Conservation (phyloP, 805 yeast species). For the Zygoascus biomembranicola region DNA sequence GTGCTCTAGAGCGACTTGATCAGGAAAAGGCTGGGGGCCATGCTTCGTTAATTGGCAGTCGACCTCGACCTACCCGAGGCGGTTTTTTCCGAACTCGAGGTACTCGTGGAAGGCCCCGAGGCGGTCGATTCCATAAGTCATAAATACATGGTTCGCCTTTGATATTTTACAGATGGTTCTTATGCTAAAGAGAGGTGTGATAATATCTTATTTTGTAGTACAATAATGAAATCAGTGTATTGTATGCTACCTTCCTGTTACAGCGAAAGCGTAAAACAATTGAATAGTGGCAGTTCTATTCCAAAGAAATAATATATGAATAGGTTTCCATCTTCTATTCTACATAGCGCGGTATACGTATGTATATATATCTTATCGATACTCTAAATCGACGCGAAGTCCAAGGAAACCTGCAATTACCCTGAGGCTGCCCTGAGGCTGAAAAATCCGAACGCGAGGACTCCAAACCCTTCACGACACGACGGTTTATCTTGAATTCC, state of each 20-base stretch:
- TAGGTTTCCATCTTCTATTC: no score
- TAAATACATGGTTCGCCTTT: no score
- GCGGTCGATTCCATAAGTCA: constrained; percentile 4
- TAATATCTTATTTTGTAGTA: neutral
- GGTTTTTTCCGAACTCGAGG: constrained; percentile 5
- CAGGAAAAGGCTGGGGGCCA: constrained; percentile 24
- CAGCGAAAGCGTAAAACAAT: no score
- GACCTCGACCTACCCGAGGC: constrained; percentile 3
- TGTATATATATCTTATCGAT: no score
- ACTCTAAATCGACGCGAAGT: no score
- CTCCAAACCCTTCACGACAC: neutral
- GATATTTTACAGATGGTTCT: no score
- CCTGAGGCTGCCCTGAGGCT: neutral
- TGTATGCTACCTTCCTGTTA: no score
- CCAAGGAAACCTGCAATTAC: neutral
- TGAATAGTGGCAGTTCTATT: no score
- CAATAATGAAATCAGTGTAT: neutral
- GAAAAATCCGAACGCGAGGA: neutral
- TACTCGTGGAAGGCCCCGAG: constrained; percentile 4
- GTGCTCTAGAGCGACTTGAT: constrained; percentile 29
- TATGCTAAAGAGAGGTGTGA: neutral
- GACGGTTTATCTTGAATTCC: neutral
- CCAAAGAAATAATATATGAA: no score
- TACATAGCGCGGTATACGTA: no score
- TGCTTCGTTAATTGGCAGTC: constrained; percentile 17